Percentiles rank a stretch among this genome's conserved stretches.
These are phyloP conservation scores for Dalbergia oliveri DNA, from an alignment of 306 rosid species.

Conservation along the genomic window DNA sequence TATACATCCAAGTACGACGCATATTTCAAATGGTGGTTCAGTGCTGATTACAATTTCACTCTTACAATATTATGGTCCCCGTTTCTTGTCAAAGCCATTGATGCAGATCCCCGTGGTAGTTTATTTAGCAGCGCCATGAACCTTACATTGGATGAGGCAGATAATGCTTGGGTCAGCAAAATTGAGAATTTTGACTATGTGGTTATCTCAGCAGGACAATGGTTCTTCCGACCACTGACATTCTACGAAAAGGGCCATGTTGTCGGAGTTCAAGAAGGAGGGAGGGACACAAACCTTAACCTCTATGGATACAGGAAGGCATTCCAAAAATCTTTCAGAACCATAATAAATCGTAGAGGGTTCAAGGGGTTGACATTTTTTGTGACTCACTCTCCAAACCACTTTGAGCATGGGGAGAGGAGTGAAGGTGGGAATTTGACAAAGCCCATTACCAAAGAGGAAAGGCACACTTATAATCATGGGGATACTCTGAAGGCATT, in stretches of 20 bases:
- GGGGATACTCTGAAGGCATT: constrained; percentile 43
- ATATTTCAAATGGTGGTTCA: constrained; percentile 63
- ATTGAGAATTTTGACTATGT: constrained; percentile 69
- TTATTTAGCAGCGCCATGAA: constrained; percentile 55
- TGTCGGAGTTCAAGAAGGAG: constrained; percentile 69
- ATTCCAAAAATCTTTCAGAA: constrained; percentile 59
- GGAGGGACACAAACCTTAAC: constrained; percentile 52
- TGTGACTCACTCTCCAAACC: constrained; percentile 84
- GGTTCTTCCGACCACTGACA: constrained; percentile 81
- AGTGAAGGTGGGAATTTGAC: constrained; percentile 81
- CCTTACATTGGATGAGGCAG: constrained; percentile 73
- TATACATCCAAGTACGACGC: constrained; percentile 35
- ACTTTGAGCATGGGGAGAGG: constrained; percentile 85
- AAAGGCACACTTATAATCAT: constrained; percentile 36
- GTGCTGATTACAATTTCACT: constrained; percentile 75
- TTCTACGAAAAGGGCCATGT: constrained; percentile 58
- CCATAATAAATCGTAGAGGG: constrained; percentile 50
- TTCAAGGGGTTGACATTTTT: constrained; percentile 74
- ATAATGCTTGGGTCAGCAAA: constrained; percentile 59
- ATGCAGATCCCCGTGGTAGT: constrained; percentile 50
- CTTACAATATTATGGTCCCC: constrained; percentile 78
- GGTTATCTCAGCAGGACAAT: constrained; percentile 79
- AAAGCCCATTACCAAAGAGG: constrained; percentile 58
- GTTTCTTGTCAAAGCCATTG: constrained; percentile 60
- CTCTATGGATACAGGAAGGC: constrained; percentile 65